phyloP scores from a whole-genome alignment of 1,284 basidiomycete species.

The Microbotryum lychnidis-dioicae region DNA sequence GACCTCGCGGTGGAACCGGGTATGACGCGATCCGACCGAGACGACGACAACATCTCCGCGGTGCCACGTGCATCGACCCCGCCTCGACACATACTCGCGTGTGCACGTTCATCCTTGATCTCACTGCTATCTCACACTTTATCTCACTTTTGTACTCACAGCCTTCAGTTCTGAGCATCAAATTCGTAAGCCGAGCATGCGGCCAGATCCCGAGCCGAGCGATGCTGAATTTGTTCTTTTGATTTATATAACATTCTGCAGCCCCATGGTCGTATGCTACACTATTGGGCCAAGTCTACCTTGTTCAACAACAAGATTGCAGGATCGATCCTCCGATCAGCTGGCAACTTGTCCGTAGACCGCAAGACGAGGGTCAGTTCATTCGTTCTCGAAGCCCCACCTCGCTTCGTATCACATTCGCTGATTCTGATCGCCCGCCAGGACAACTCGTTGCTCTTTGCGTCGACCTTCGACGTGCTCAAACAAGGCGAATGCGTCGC shows the following conservation, averaged over 20 bases:
- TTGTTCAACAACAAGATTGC: constrained; percentile 70
- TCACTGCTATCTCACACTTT: too few species aligned
- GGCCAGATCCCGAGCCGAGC: not conserved
- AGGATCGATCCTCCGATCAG: constrained; percentile 67
- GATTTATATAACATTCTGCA: constrained; percentile 50
- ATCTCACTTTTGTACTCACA: too few species aligned
- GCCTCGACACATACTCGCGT: too few species aligned
- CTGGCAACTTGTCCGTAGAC: constrained; percentile 93
- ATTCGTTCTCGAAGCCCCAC: not conserved
- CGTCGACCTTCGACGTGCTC: constrained; percentile 79
- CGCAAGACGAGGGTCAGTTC: constrained; percentile 60
- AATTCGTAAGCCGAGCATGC: too few species aligned
- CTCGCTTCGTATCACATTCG: not conserved
- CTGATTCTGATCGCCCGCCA: not conserved
- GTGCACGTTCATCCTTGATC: too few species aligned
- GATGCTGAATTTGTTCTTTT: constrained; percentile 36
- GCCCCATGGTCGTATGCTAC: constrained; percentile 66
- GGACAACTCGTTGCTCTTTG: constrained; percentile 79
- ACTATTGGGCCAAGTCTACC: constrained; percentile 77
- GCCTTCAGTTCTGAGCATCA: too few species aligned
- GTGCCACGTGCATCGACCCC: too few species aligned
- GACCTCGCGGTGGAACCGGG: too few species aligned
- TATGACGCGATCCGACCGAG: too few species aligned
- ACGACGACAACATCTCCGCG: too few species aligned
- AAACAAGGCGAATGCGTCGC: constrained; percentile 70